Conservation (phyloP, 257 asterid genomes). For the Linderniella brevidens region DNA sequence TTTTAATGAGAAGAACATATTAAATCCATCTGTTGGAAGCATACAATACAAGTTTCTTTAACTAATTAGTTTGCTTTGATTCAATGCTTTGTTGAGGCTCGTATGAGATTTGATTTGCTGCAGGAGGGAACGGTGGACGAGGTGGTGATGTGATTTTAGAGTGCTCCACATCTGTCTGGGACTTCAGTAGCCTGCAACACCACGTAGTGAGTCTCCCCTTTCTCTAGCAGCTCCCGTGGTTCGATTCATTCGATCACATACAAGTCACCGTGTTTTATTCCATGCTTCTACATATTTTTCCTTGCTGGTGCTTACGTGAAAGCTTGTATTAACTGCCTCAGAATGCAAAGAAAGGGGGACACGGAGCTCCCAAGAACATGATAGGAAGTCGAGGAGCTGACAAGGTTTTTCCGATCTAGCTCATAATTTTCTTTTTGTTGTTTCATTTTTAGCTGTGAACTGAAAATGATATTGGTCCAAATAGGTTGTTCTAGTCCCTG, state of each 20-base stretch:
- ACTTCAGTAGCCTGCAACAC: slow-evolving; percentile 83
- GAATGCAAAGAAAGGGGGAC: slow-evolving; percentile 88
- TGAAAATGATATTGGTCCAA: not conserved
- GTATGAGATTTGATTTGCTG: slow-evolving; percentile 5
- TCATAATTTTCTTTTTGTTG: no score
- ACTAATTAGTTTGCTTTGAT: not conserved
- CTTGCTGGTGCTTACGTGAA: slow-evolving; percentile 5
- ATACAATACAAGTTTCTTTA: no score
- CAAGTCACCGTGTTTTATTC: slow-evolving; percentile 4
- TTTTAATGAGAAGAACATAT: no score
- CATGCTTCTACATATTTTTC: slow-evolving; percentile 1
- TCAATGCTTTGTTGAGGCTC: not conserved
- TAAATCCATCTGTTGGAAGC: no score
- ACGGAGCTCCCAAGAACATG: slow-evolving; percentile 77
- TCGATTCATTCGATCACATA: not conserved
- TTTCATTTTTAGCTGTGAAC: no score
- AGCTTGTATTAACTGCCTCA: slow-evolving; percentile 11
- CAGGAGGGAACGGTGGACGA: slow-evolving; percentile 93
- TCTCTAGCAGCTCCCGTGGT: not conserved
- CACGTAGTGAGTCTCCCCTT: slow-evolving; percentile 35
- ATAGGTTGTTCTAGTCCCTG: slow-evolving; percentile 75
- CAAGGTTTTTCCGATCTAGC: slow-evolving; percentile 33
- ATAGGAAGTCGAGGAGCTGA: slow-evolving; percentile 83
- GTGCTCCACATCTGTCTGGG: slow-evolving; percentile 71
- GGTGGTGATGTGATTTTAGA: slow-evolving; percentile 91